Conservation (phyloP, 208 protist species). For the Crithidia mellificae region DNA sequence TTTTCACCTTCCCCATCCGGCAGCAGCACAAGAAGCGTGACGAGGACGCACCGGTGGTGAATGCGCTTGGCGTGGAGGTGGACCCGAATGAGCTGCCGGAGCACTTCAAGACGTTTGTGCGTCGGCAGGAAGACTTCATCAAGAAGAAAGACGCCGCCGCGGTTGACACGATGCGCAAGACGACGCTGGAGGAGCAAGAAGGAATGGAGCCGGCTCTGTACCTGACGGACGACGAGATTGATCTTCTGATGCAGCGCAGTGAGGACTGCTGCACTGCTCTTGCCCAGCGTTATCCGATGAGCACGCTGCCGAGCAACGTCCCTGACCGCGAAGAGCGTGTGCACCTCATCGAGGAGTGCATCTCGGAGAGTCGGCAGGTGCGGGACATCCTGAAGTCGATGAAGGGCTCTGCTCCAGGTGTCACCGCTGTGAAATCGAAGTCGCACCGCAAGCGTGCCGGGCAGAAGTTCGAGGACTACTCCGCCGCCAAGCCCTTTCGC, state of each 20-base stretch:
- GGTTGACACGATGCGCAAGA: slow-evolving; percentile 50
- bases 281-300: slow-evolving; percentile 64
- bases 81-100: slow-evolving; percentile 71
- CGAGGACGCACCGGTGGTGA: slow-evolving; percentile 47
- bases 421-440: slow-evolving; percentile 82
- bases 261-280: slow-evolving; percentile 71
- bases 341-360: slow-evolving; percentile 71
- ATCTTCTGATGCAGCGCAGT: slow-evolving; percentile 56
- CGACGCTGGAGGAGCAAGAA: slow-evolving; percentile 73
- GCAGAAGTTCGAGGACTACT: slow-evolving; percentile 89
- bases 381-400: slow-evolving; percentile 85
- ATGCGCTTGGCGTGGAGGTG: slow-evolving; percentile 62
- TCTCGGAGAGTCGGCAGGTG: slow-evolving; percentile 79
- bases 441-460: slow-evolving; percentile 67
- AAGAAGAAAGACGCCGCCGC: slow-evolving; percentile 67
- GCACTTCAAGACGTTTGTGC: slow-evolving; percentile 83
- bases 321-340: slow-evolving; percentile 75
- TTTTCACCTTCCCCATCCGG: slow-evolving; percentile 61
- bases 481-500: slow-evolving; percentile 85
- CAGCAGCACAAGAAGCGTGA: slow-evolving; percentile 1
- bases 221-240: slow-evolving; percentile 76
- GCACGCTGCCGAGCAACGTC: slow-evolving; percentile 60
- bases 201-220: slow-evolving; percentile 81
- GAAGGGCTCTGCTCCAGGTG: slow-evolving; percentile 62
- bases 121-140: slow-evolving; percentile 85